Evolutionary conservation across 129 eudicot species (phyloP), one percentile per base, ranked within the genome.

Genomic region (Scalesia atractyloides): DNA sequence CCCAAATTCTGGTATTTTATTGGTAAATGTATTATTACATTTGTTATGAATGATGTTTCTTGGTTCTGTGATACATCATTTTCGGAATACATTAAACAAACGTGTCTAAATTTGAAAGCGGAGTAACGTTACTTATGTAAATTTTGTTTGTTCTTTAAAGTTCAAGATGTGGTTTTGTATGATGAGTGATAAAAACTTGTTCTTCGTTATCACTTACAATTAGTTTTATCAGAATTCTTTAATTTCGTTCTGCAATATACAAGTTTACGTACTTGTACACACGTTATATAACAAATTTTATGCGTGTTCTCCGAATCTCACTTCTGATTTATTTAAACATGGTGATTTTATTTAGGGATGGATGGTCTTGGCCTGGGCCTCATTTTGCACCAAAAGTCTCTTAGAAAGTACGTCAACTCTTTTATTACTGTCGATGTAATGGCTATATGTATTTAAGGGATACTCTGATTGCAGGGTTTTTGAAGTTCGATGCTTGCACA

Each of bases 361-460:
- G 97, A 95, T 86, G 97, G 97, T 67, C 71, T 88, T 76, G 99
- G 97, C 66, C 79, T 91, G 82, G 99, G 97, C 61, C 97, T 95
- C 68, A 78, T 88, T 79, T 70, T 88, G 81, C 99, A 88, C 76
- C 96, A 95, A 69, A 90, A 86, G 73, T 43, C 99, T 81, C 89
- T 95, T 75, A 91, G 97, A 24, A 90, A 81, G 99, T 90, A 77
- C 90, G 96, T 82, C 11, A 48, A 36, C 5, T 34, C 49, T 39
- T 71, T 53, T 51, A 14, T 15, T 20, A 2, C n/a, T 46, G 4
- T 74, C 7, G 30, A 61, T 37, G 46, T 33, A 18, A 63, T 53
- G 54, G n/a, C 50, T 61, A 60, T 78, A 10, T 69, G 65, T 85
- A 66, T 66, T 37, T 9, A 66, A 26, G 26, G 47, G 49, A 26